Base-by-base conservation (phyloP, 352 stramenopile species). In the Phytophthora crassamura region DNA sequence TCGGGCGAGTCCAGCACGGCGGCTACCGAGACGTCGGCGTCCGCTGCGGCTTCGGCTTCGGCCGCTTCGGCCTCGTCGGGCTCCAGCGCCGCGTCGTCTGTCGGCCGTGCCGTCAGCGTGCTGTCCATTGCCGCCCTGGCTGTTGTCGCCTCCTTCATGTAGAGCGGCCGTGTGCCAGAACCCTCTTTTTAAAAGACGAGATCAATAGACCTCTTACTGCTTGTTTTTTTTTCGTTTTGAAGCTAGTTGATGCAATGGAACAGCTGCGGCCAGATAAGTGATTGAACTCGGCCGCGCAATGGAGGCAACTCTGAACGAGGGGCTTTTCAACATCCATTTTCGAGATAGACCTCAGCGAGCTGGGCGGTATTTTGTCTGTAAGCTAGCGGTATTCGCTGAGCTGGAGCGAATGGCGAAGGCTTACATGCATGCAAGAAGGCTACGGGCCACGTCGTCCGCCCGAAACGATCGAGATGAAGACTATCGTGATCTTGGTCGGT, bases 131-230 rank as follows among this genome's bases (percentile, higher is more conserved):
- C 50, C 18, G 56, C 59, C 7, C 22, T 71, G 11, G 57, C 51
- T n/a, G 59, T 69, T n/a, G 59, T 59, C 45, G 55, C 61, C 10
- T 71, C 58, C 55, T 58, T 68, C 39, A 25, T 73, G 45, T 77
- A 77, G 65, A 30, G 25, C 25, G 25, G 25, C 25, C 4, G 22
- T 25, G 22, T 25, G n/a, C n/a, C n/a, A n/a, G n/a, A n/a, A 63
- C 49, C 22, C 45, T 22, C 36, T 18, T 20, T 35, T 57, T 58
- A 45, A 38, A 20, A n/a, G 20, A 12, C 18, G 50, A 58, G 50
- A 50, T 59, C 52, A 59, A 51, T 50, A 50, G 40, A 50, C 39
- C 52, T 59, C 52, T 10, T 28, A 28, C 22, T 50, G 10, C 28
- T 51, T 42, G 25, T 41, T 58, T 33, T 33, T 16, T 35, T 39